Evolutionary conservation across 2,329 filamentous ascomycete genomes (phyloP).

Genomic region (Escovopsis sp.): DNA sequence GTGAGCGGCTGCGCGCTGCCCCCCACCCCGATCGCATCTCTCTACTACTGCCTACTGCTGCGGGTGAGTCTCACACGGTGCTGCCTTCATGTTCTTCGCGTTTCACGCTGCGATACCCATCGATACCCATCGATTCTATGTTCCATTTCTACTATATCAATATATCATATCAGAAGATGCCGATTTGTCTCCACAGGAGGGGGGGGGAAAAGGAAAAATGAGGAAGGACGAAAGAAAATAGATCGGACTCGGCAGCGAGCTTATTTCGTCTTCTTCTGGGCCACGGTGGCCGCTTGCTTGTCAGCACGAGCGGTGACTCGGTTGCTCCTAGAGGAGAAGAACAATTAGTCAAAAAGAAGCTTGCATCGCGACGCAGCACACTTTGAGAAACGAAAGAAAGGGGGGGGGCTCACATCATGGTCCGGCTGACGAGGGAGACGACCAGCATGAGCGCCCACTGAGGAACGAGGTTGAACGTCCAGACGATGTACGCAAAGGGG

Average conservation of each 20-base stretch:
- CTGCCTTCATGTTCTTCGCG: too few species aligned
- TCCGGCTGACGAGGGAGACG: conserved; percentile 58
- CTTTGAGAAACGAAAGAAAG: too few species aligned
- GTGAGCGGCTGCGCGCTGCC: conserved; percentile 1
- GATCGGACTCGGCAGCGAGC: not conserved
- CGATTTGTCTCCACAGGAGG: too few species aligned
- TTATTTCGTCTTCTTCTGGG: not conserved
- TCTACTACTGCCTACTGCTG: not conserved
- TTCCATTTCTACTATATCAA: too few species aligned
- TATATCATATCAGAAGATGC: too few species aligned
- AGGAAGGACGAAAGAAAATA: not conserved
- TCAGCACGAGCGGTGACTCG: not conserved
- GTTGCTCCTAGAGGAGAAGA: not conserved
- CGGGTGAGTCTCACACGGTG: too few species aligned
- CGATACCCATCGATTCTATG: too few species aligned
- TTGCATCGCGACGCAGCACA: not conserved
- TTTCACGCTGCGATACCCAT: too few species aligned
- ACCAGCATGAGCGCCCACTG: conserved; percentile 69
- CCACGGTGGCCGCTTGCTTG: not conserved
- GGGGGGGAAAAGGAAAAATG: not conserved
- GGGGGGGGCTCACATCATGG: conserved; percentile 56
- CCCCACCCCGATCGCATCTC: too few species aligned
- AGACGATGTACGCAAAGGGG: conserved; percentile 53
- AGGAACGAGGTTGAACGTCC: conserved; percentile 49
- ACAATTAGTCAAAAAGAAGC: not conserved